These are phyloP conservation scores for Phytophthora gonapodyides DNA, from an alignment of 352 stramenopile species.

Conservation along the genomic window DNA sequence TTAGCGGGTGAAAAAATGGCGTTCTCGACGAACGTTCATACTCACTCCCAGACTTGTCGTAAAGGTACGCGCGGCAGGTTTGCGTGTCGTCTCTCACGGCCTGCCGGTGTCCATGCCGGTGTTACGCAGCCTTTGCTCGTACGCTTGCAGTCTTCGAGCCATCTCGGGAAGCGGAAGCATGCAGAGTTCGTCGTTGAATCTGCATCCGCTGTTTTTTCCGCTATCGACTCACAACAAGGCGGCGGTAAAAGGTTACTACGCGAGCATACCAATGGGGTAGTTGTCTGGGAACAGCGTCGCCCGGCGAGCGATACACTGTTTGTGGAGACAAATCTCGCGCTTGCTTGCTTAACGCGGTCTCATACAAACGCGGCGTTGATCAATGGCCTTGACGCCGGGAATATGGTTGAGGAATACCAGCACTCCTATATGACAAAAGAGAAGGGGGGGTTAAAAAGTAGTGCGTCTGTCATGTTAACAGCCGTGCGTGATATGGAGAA, in stretches of 20 bases:
- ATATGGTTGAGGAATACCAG: conserved; percentile 13
- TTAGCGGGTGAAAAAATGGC: no score
- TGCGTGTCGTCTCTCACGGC: no score
- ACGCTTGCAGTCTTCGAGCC: no score
- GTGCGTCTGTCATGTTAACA: conserved; percentile 5
- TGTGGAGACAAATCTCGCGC: conserved; percentile 8
- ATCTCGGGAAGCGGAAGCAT: no score
- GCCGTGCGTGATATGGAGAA: conserved; percentile 4
- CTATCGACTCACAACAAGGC: no score
- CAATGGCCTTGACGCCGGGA: conserved; percentile 2
- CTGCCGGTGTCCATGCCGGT: no score
- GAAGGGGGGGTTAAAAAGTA: conserved; percentile 2
- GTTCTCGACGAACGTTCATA: no score
- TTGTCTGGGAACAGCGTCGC: conserved; percentile 6
- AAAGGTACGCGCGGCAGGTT: no score
- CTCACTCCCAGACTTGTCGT: no score
- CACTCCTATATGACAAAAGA: conserved; percentile 13
- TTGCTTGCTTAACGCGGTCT: background rate
- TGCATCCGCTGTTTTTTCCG: no score
- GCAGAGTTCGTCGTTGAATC: no score
- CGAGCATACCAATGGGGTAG: background rate
- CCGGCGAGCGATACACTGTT: conserved; percentile 1
- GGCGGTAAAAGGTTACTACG: conserved; percentile 3
- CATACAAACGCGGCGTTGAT: conserved; percentile 13
- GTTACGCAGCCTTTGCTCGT: no score